Percentiles rank a stretch among this genome's conserved stretches.
Evolutionary conservation across 768 basidiomycete genomes (phyloP).

Genomic region (Dacryopinax spathularia): DNA sequence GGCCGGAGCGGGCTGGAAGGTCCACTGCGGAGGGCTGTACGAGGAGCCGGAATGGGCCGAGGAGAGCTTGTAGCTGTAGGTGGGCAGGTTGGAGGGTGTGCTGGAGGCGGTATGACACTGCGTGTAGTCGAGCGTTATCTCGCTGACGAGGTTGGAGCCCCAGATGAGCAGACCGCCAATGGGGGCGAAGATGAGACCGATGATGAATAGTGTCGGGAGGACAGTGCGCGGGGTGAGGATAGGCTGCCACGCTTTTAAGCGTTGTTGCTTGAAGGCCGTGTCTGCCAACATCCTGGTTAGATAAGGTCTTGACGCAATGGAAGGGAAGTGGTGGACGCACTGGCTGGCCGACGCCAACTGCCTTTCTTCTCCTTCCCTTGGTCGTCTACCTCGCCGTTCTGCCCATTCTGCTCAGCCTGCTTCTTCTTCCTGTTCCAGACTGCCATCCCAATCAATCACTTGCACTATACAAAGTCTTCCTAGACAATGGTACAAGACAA

Average conservation of each 20-base stretch:
- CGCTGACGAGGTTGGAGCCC: constrained; percentile 66
- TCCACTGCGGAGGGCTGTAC: constrained; percentile 49
- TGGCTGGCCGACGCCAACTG: constrained; percentile 72
- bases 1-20: constrained; percentile 47
- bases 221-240: constrained; percentile 97
- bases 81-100: constrained; percentile 43
- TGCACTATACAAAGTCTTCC: not conserved
- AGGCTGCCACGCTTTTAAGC: constrained; percentile 99
- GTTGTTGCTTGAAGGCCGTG: constrained; percentile 98
- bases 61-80: constrained; percentile 52
- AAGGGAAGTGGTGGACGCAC: constrained; percentile 31
- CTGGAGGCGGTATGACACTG: constrained; percentile 60
- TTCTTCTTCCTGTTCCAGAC: constrained; percentile 3
- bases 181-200: constrained; percentile 88
- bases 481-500: not conserved
- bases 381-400: constrained; percentile 28
- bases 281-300: constrained; percentile 42
- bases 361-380: constrained; percentile 70
- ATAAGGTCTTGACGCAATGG: constrained; percentile 11
- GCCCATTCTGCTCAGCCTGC: constrained; percentile 12
- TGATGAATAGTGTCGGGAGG: constrained; percentile 86
- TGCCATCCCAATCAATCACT: not conserved
- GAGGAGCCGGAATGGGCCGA: constrained; percentile 37
- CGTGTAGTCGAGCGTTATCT: constrained; percentile 93
- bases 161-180: constrained; percentile 91